phyloP scores from a whole-genome alignment of 1,139 yeast species.

The Nakaseomyces delphensis region DNA sequence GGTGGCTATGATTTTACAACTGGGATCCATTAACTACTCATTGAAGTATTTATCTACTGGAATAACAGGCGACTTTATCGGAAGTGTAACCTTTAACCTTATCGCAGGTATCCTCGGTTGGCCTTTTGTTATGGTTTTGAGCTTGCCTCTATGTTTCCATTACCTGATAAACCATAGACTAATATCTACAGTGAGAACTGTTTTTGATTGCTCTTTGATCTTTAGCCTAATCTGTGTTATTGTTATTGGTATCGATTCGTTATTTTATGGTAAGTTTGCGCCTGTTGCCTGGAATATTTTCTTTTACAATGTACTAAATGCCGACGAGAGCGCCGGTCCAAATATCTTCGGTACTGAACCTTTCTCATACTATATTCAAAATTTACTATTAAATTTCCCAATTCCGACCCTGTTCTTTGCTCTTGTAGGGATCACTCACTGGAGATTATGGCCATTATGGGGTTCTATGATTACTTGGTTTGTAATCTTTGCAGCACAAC shows the following conservation, averaged over 20 bases:
- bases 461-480: conserved; percentile 57
- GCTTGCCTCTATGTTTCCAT: conserved; percentile 46
- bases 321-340: conserved; percentile 68
- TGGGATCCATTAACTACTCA: conserved; percentile 40
- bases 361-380: conserved; percentile 60
- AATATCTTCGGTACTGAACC: conserved; percentile 88
- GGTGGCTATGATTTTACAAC: conserved; percentile 61
- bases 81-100: conserved; percentile 38
- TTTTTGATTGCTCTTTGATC: conserved; percentile 31
- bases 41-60: conserved; percentile 24
- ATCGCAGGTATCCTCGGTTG: conserved; percentile 79
- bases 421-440: conserved; percentile 23
- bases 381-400: conserved; percentile 64
- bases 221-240: conserved; percentile 31
- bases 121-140: conserved; percentile 75
- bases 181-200: conserved; percentile 25
- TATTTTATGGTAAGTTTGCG: conserved; percentile 52
- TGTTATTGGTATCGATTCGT: conserved; percentile 46
- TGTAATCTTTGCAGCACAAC: conserved; percentile 57
- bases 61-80: conserved; percentile 24
- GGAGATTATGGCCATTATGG: conserved; percentile 30
- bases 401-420: conserved; percentile 33
- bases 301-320: conserved; percentile 69
- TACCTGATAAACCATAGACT: conserved; percentile 22
- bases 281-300: conserved; percentile 80